These are phyloP conservation scores for Murraya koenigii DNA, from an alignment of 345 rosid genomes.

Conservation along the genomic window DNA sequence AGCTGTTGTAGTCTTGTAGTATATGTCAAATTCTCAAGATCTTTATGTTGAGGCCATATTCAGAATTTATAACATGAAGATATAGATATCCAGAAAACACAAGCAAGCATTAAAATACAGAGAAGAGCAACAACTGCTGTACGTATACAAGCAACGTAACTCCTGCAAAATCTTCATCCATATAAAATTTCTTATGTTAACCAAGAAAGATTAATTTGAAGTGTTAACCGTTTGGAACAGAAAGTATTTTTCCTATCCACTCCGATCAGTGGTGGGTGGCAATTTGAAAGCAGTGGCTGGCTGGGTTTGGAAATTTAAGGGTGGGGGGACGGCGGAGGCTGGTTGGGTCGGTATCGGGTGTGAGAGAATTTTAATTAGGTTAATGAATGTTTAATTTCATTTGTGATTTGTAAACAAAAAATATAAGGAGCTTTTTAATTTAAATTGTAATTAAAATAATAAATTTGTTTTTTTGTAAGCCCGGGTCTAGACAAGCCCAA, in stretches of 20 bases:
- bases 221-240: neutral
- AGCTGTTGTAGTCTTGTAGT: neutral
- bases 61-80: neutral
- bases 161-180: neutral
- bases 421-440: no score
- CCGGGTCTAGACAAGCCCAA: no score
- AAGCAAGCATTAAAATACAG: neutral
- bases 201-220: neutral
- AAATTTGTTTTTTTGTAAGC: no score
- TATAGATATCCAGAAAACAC: neutral
- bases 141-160: neutral
- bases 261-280: no score
- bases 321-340: no score
- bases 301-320: no score
- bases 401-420: no score
- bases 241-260: neutral
- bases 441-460: no score
- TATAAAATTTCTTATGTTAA: neutral
- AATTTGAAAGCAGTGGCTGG: no score
- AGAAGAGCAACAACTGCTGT: neutral
- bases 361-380: no score
- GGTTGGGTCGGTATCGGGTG: no score
- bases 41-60: neutral
- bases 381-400: no score
- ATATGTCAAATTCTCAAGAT: neutral